Evolutionary conservation across 78 protist genomes (phyloP).

Genomic region (Cavenderia fasciculata): DNA sequence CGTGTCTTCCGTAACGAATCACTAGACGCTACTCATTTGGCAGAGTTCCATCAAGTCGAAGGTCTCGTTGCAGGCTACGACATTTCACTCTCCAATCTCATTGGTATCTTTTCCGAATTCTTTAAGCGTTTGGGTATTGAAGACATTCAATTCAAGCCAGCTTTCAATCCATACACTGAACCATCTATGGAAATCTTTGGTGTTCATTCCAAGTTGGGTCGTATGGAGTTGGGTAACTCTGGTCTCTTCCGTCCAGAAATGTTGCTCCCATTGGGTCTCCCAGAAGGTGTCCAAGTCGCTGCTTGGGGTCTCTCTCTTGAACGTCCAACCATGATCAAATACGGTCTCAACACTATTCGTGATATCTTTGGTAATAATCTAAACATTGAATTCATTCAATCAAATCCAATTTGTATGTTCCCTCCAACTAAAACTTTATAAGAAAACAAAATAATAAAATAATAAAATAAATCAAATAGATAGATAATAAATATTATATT

Average conservation of each 20-base stretch:
- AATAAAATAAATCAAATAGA: not conserved
- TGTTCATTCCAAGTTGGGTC: constrained; percentile 83
- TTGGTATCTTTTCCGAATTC: constrained; percentile 95
- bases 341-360: constrained; percentile 93
- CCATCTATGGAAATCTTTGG: constrained; percentile 99
- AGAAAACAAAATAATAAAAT: constrained; percentile 9
- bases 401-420: constrained; percentile 87
- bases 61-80: constrained; percentile 96
- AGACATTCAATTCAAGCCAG: constrained; percentile 96
- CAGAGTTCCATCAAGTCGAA: constrained; percentile 99
- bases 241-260: constrained; percentile 99
- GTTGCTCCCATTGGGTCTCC: constrained; percentile 99
- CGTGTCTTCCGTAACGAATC: constrained; percentile 99
- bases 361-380: constrained; percentile 97
- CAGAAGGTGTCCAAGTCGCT: constrained; percentile 94
- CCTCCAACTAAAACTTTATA: constrained; percentile 21
- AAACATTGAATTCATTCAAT: constrained; percentile 73
- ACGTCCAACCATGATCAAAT: constrained; percentile 99
- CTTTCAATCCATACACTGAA: constrained; percentile 99
- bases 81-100: constrained; percentile 95
- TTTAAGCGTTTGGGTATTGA: constrained; percentile 90
- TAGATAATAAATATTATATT: not conserved
- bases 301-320: constrained; percentile 98
- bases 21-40: constrained; percentile 99
- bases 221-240: constrained; percentile 95